Evolutionary conservation across 768 basidiomycete species (phyloP), one percentile per base, ranked within the genome.

Genomic region (Cystobasidium onofrii): DNA sequence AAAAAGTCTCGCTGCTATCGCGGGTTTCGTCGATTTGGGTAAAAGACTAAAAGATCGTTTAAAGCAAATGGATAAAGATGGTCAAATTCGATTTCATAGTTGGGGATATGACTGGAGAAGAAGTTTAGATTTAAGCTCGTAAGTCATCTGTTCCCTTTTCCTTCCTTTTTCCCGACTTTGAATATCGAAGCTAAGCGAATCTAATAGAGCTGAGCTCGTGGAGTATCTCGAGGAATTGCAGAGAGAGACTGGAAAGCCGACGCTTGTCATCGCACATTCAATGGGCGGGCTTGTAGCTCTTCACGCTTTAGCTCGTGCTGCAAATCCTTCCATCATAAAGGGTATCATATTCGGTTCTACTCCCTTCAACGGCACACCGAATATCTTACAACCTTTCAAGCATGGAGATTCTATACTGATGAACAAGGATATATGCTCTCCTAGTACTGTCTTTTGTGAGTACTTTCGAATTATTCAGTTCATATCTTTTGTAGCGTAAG

Each of bases 211-310:
- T 1, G 69, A 71, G 27, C 69, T 71, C 25, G 23, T 60, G 4
- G 29, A 7, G 1, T 36, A 57, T 39, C 52, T 71, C 17, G 43
- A 39, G 23, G 18, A 60, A 36, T 25, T 41, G 17, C 60, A 39
- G 39, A 15, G 1, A 9, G 31, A 71, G 54, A 71, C 54, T n/a
- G 69, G 69, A 6, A 36, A 36, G 20, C 50, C 50, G 15, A 71
- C 69, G 18, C 15, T 71, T 13, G 41, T 71, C 55, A 60, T 71
- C 17, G 69, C 69, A 3, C 69, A 71, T 60, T 41, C 36, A 62
- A 78, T 78, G 77, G 77, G 77, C 60, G 77, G 77, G 0, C 72
- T 78, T 10, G 77, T 78, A 31, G 41, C 67, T 1, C 72, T 78
- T 0, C 77, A 78, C 25, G 77, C 77, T 1, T 36, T 78, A 15